Base-by-base conservation (phyloP, 2,329 filamentous ascomycete species). In the Fusarium camptoceras region DNA sequence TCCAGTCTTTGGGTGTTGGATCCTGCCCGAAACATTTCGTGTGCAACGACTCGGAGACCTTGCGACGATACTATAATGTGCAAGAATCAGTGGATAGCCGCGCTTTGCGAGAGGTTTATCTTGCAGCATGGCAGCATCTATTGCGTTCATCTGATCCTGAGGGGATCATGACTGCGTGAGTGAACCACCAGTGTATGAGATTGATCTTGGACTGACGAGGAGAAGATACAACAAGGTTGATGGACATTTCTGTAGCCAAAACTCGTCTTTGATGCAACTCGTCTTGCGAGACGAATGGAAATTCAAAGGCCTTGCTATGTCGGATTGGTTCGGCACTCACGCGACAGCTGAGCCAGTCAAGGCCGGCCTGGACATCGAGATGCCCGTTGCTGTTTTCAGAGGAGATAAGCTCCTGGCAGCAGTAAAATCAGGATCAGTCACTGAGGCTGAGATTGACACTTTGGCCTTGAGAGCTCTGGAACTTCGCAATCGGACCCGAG, bases 291-390 rank as follows among this genome's bases (percentile, higher is more conserved):
- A 59, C 4, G 66, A 72, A 41, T 72, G 70, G 70, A 47, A 50
- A 0, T 72, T 47, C 20, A 25, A 72, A 27, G 70, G 70, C 4
- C 14, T 58, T 10, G 28, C 49, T 46, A 72, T 72, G 62, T 72
- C 70, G 5, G 70, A 72, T 25, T 72, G 68, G 68, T 72, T 72
- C 14, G 68, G 70, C 2, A 72, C 70, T 49, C 66, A 47, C 4
- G 50, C 66, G 3, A 67, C 57, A 1, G n/a, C 41, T 3, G 53
- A 20, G 2, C 18, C 70, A 3, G 27, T 64, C 14, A 49, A 62
- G 6, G 70, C 68, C 1, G 68, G 68, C 0, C 42, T 72, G 0
- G 70, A 72, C 9, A 24, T 72, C 8, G 70, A 72, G 31, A 72
- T 72, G 68, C 70, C 70, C 0, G 44, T 64, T 0, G 65, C 68